Evolutionary conservation across 31 red algal species (phyloP), one percentile per base, ranked within the genome.

Genomic region (Odonthalia washingtoniensis): DNA sequence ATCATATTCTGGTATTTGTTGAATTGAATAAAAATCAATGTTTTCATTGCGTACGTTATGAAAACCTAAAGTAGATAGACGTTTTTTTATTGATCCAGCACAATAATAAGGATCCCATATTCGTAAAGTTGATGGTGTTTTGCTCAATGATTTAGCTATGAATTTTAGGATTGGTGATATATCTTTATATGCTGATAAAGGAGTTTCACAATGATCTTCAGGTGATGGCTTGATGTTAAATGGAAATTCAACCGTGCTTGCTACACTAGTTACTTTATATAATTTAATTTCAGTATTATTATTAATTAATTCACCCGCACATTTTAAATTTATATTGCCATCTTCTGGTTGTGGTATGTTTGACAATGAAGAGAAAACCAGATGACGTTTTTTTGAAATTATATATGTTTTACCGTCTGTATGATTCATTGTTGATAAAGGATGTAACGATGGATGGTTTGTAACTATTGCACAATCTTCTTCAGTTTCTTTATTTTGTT

Each of bases 51-150:
- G 69, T 42, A 90, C 87, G 21, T 64, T 83, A 21, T 3, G 36
- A 46, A 90, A 90, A 0, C 87, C 87, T 3, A 83, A 65, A 18
- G 34, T 17, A 21, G 67, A 64, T 17, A 90, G 49, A 1, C 74
- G 41, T 4, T 39, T 40, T 46, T 82, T 90, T 2, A 90, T 70
- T 27, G 46, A 75, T 0, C 87, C 87, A 36, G 79, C 73, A 67
- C 87, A 90, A 68, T 77, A 90, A 41, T 69, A 90, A 2, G 87
- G 87, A 39, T 90, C 87, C 67, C 72, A 90, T 18, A 90, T 90
- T 16, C 34, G 40, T 24, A 90, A 31, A 2, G 27, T 61, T 4
- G 27, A 16, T 21, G 44, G 3, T 0, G 4, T 74, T 52, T 90
- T 90, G 3, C 46, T 40, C 66, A 90, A 28, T 2, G 26, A 65